Percentiles rank a stretch among this genome's conserved stretches.
phyloP scores from a whole-genome alignment of 2,329 filamentous ascomycete genomes.

The Coleophoma cylindrospora region DNA sequence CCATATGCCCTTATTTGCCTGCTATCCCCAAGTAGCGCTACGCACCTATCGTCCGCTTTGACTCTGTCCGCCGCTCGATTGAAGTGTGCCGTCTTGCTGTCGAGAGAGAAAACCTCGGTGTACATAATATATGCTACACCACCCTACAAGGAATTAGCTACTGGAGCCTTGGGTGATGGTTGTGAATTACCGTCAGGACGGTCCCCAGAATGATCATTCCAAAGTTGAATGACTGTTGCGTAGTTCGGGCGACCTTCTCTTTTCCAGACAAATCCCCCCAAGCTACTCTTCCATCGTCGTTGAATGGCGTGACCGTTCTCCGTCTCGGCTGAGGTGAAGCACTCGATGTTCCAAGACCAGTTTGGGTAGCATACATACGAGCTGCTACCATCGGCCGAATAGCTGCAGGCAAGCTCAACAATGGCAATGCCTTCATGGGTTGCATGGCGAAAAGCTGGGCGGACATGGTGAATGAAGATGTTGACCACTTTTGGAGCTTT shows the following conservation, averaged over 20 bases:
- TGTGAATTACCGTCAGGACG: constrained; percentile 61
- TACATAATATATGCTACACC: constrained; percentile 77
- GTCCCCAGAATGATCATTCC: constrained; percentile 70
- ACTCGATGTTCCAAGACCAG: constrained; percentile 31
- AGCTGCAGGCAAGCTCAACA: constrained; percentile 30
- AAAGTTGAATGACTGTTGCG: constrained; percentile 88
- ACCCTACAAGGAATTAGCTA: constrained; percentile 41
- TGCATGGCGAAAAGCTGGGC: constrained; percentile 13
- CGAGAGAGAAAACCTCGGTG: constrained; percentile 75
- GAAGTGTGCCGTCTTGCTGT: constrained; percentile 84
- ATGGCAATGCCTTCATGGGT: constrained; percentile 18
- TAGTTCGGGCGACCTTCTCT: constrained; percentile 80
- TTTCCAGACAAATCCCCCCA: constrained; percentile 71
- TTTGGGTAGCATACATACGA: constrained; percentile 55
- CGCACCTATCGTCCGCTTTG: constrained; percentile 65
- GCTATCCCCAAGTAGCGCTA: constrained; percentile 67
- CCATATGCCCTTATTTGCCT: constrained; percentile 77
- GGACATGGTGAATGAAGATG: background rate
- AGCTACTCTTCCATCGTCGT: constrained; percentile 76
- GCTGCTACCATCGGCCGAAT: constrained; percentile 32
- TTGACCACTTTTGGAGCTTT: constrained; percentile 6
- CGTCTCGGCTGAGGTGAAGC: constrained; percentile 41
- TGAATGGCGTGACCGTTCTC: constrained; percentile 74
- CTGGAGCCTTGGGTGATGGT: background rate
- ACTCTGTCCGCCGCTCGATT: constrained; percentile 80